A percentile compares a stretch with the other conserved stretches of the same genome.
Evolutionary conservation across 306 rosid species (phyloP).

Genomic region (Quercus ilex): DNA sequence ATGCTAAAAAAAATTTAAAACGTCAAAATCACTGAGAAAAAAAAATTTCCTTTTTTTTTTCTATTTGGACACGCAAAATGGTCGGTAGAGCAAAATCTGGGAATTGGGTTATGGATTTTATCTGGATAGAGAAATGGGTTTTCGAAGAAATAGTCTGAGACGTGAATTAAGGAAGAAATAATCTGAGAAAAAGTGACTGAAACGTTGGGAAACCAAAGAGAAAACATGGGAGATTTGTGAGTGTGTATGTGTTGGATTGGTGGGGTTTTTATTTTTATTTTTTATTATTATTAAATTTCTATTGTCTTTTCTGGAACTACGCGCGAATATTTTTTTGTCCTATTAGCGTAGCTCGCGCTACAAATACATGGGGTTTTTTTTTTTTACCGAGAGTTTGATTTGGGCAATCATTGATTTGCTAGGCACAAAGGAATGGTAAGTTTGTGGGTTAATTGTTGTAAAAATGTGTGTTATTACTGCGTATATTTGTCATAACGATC

Average conservation of each 20-base stretch:
- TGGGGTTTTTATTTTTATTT: background rate
- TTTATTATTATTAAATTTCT: background rate
- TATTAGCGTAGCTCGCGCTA: slow-evolving; percentile 19
- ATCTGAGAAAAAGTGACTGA: slow-evolving; percentile 22
- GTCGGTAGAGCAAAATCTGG: slow-evolving; percentile 10
- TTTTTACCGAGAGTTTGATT: background rate
- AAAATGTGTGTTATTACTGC: too few species aligned
- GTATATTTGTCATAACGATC: fast-evolving
- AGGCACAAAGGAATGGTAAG: background rate
- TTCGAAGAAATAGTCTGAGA: background rate
- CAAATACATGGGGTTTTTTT: too few species aligned
- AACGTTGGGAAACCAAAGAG: background rate
- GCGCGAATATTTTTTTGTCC: slow-evolving; percentile 15
- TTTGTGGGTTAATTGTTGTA: too few species aligned
- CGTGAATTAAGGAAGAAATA: slow-evolving; percentile 9
- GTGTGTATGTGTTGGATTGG: background rate
- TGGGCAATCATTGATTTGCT: background rate
- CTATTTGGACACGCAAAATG: slow-evolving; percentile 8
- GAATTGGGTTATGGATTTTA: background rate
- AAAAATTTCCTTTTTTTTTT: background rate
- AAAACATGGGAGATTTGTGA: background rate
- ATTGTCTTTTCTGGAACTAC: slow-evolving; percentile 1
- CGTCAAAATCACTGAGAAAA: slow-evolving; percentile 4
- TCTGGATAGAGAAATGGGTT: background rate
- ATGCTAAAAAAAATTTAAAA: background rate